Percentiles rank a stretch among this genome's conserved stretches.
Conservation (phyloP, 2,329 filamentous ascomycete species). For the Oidium heveae region DNA sequence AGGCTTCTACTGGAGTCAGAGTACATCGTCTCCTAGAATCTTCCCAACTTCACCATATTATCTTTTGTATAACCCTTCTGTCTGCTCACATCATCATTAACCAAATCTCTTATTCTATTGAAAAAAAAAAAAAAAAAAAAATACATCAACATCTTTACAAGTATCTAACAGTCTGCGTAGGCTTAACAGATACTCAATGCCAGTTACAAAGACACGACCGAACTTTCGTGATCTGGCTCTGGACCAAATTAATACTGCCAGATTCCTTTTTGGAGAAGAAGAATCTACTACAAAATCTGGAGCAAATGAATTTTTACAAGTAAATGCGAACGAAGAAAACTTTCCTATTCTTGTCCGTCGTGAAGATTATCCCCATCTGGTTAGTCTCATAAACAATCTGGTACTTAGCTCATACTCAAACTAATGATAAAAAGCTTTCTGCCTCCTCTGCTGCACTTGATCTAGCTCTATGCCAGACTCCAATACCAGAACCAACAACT, state of each 20-base stretch:
- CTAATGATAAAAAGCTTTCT: constrained; percentile 34
- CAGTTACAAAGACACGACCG: constrained; percentile 46
- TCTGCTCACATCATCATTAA: too few species aligned
- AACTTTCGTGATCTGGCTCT: constrained; percentile 34
- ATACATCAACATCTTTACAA: too few species aligned
- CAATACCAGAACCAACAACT: constrained; percentile 27
- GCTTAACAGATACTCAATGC: constrained; percentile 82
- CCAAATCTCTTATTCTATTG: too few species aligned
- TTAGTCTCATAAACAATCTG: constrained; percentile 5
- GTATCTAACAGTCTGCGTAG: too few species aligned
- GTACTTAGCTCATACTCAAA: too few species aligned
- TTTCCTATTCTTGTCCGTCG: constrained; percentile 65
- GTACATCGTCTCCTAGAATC: too few species aligned
- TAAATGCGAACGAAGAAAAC: constrained; percentile 53
- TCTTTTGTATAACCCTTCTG: too few species aligned
- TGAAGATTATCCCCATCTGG: constrained; percentile 16
- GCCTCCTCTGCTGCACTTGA: constrained; percentile 62
- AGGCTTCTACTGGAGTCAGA: too few species aligned
- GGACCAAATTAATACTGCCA: constrained; percentile 63
- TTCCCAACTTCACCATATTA: too few species aligned
- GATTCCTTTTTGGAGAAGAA: constrained; percentile 68
- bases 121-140: too few species aligned
- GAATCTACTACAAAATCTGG: constrained; percentile 26
- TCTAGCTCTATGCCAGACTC: constrained; percentile 44
- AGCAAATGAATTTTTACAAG: constrained; percentile 42